Base-by-base conservation (phyloP, 2,329 filamentous ascomycete genomes). In the Fusarium stilboides region DNA sequence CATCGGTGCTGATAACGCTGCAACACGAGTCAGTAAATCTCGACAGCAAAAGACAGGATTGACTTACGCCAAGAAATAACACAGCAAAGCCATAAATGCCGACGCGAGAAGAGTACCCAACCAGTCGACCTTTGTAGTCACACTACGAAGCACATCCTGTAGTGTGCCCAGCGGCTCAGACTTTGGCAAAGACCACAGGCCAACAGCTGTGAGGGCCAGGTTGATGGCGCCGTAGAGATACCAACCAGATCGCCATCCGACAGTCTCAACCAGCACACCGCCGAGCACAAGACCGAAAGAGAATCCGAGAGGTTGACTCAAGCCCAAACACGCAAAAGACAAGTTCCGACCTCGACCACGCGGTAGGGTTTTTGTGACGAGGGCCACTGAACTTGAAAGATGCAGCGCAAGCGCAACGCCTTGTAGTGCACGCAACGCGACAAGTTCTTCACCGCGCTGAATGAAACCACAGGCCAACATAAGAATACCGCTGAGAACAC, bases 31-130 rank as follows among this genome's bases (percentile, higher is more conserved):
- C 17, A 71, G 58, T 10, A 13, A 24, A 20, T 57, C 36, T 20
- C 40, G 4, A 8, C 6, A 42, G 7, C 14, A 3, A 33, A 14
- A 42, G 10, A 37, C 12, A 13, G 6, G 3, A 5, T 9, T 24
- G 34, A 80, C 83, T 77, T 71, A 85, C 83, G 84, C 84, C n/a
- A 88, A 77, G n/a, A 85, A 79, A 68, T 88, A 88, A 3, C 81
- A 86, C 3, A 88, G 74, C 53, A 86, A 74, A 1, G 81, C 83
- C 62, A 88, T 77, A 19, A 79, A 82, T 0, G 79, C 74, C 36
- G 82, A 84, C 2, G 82, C 82, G 5, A 88, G 79, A 1, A 80
- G 22, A 1, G 84, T 84, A 0, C 87, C 87, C 22, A 86, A 66
- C 86, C 86, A 88, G 64, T 88, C 87, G 44, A 89, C 81, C 15